Conservation (phyloP, 1,284 basidiomycete species). For the Boletus semigastroideus region DNA sequence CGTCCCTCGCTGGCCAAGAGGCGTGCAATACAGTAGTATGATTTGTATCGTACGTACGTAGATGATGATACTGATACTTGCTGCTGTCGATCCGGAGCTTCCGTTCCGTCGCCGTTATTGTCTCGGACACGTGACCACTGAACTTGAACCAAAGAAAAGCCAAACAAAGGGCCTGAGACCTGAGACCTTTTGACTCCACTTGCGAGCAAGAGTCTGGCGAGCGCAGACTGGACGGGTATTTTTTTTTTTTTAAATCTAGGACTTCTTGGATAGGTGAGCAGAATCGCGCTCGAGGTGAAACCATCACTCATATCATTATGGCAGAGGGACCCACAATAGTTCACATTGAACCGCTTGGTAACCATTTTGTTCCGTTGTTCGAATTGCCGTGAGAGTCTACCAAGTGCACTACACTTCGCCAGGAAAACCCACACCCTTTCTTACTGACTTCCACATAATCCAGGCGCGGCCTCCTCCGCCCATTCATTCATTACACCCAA, state of each 20-base stretch:
- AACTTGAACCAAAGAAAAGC: constrained; percentile 29
- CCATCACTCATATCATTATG: constrained; percentile 29
- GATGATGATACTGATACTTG: no score
- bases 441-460: constrained; percentile 25
- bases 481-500: constrained; percentile 56
- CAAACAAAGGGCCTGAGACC: constrained; percentile 19
- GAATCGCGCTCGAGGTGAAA: not conserved
- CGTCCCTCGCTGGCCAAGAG: constrained; percentile 32
- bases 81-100: no score
- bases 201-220: constrained; percentile 1
- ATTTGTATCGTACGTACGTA: not conserved
- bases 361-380: constrained; percentile 28
- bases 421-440: not conserved
- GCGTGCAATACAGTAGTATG: constrained; percentile 14
- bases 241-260: constrained; percentile 5
- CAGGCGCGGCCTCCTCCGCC: constrained; percentile 73
- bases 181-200: not conserved
- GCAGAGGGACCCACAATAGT: constrained; percentile 46
- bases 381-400: constrained; percentile 43
- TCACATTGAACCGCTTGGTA: constrained; percentile 39
- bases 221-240: constrained; percentile 1
- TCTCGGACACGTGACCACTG: constrained; percentile 28
- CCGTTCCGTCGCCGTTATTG: constrained; percentile 6
- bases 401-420: constrained; percentile 5
- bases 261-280: constrained; percentile 23